Base-by-base conservation (phyloP, 164 flowering plant species). In the Vitis rupestris region DNA sequence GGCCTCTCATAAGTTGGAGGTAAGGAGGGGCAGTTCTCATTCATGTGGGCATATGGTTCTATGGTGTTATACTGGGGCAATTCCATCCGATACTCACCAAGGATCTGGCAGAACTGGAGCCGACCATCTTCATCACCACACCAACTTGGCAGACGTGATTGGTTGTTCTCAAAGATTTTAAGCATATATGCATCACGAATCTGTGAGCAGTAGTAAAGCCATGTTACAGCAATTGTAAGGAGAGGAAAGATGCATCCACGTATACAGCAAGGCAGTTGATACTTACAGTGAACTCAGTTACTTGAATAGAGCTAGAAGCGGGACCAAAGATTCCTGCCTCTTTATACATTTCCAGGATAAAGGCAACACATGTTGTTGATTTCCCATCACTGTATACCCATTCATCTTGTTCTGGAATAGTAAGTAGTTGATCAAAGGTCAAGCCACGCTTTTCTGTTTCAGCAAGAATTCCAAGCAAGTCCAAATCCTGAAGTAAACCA, bases 341-440 rank as follows among this genome's bases (percentile, higher is more conserved):
- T 75, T 95, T 95, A 65, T 95, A 95, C 99, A 95, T 93, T 68
- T 72, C 87, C 52, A 95, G 90, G 64, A 95, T 90, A 73, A 95
- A 95, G 72, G 98, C 93, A 63, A 93, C 97, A 74, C 99, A 95
- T 2, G 98, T 91, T 10, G 99, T 95, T n/a, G 99, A 95, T 79
- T 95, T 91, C 52, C 99, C 99, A 78, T 95, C 99, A 78, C 98
- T 95, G 70, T 95, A 95, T 27, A 91, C 87, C 99, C 99, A 95
- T 19, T 95, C 97, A 76, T 95, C 99, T 83, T 88, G 89, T 66
- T 95, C 99, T 1, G 99, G 99, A 62, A 93, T 84, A 31, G 94
- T 85, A 55, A 95, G 91, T 63, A 95, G 79, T 37, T 95, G 82
- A 70, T 90, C 99, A 69, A 95, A 95, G 13, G 90, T 67, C 50